These are phyloP conservation scores for Camelina hispida DNA, from an alignment of 345 rosid genomes.

Conservation along the genomic window DNA sequence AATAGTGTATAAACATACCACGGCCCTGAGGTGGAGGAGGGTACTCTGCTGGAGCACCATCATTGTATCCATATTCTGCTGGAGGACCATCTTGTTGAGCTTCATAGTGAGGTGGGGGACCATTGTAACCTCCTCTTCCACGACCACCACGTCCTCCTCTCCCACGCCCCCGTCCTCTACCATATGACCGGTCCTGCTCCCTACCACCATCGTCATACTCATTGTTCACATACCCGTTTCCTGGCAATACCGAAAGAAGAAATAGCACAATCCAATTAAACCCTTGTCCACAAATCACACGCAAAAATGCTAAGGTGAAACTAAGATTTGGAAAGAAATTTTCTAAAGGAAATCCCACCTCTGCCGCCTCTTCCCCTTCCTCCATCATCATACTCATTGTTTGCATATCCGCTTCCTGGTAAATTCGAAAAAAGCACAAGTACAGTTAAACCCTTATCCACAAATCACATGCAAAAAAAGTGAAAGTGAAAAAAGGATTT, in stretches of 20 bases:
- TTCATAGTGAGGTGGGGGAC: conserved; percentile 46
- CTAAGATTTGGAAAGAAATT: conserved; percentile 29
- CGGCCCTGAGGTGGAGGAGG: conserved; percentile 52
- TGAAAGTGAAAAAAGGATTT: background rate
- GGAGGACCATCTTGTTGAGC: conserved; percentile 57
- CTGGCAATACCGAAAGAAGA: conserved; percentile 41
- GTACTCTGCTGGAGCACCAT: no score
- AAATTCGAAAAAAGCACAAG: background rate
- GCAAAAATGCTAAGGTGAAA: conserved; percentile 1
- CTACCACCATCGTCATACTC: conserved; percentile 60
- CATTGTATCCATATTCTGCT: conserved; percentile 32
- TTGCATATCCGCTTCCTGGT: conserved; percentile 1
- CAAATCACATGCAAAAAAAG: background rate
- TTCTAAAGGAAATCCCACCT: conserved; percentile 34
- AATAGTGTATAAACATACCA: conserved; percentile 23
- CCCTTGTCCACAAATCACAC: background rate
- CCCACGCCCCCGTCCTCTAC: conserved; percentile 78
- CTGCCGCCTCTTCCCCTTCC: conserved; percentile 50
- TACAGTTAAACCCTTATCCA: background rate
- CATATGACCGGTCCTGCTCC: conserved; percentile 63
- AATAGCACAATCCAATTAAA: background rate
- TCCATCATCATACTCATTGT: conserved; percentile 28
- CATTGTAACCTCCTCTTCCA: conserved; percentile 78
- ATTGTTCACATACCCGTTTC: conserved; percentile 59
- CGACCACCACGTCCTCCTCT: conserved; percentile 88